Base-by-base conservation (phyloP, 2,329 filamentous ascomycete species). In the Nigrospora osmanthi region DNA sequence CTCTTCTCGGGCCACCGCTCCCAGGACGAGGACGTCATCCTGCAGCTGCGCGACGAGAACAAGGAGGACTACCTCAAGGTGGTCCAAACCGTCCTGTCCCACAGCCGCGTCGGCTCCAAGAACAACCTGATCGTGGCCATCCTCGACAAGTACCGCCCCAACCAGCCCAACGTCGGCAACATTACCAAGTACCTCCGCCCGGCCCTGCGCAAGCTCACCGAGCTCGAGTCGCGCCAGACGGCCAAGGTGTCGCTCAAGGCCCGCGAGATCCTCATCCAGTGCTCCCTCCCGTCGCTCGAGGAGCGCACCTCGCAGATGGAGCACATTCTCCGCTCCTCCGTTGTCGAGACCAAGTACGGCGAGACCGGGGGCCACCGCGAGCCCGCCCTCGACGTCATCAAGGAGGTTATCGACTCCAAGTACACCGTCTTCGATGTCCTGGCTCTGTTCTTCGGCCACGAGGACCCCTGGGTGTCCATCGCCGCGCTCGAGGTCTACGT, bases 341-440 rank as follows among this genome's bases (percentile, higher is more conserved):
- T 98, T 17, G 81, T 96, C 9, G 89, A 98, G 66, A 95, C 90
- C n/a, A 84, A 87, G 55, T 98, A 98, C 60, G 93, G 93, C 48
- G 93, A 98, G 76, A 90, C 88, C 49, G 90, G 91, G 87, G 91
- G 96, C 52, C 93, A 98, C 70, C 80, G 93, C 54, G 87, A 96
- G 67, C 93, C 93, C 40, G 88, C 85, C 67, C 72, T 95, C 44
- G 86, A 94, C 17, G 75, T 95, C 52, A 85, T 98, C 70, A 95
- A 95, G 75, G 93, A 98, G 67, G 90, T 98, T 31, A 89, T 98
- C 43, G 93, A 98, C 67, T 97, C 93, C 44, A 95, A 95, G 71
- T 97, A 94, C 73, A 97, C 91, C 36, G 93, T 98, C 52, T 95
- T 96, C 56, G 93, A 98, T 61, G 93, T 98, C 15, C 69, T 98